Base-by-base conservation (phyloP, 2,329 filamentous ascomycete genomes). In the Colletotrichum cordylinicola region DNA sequence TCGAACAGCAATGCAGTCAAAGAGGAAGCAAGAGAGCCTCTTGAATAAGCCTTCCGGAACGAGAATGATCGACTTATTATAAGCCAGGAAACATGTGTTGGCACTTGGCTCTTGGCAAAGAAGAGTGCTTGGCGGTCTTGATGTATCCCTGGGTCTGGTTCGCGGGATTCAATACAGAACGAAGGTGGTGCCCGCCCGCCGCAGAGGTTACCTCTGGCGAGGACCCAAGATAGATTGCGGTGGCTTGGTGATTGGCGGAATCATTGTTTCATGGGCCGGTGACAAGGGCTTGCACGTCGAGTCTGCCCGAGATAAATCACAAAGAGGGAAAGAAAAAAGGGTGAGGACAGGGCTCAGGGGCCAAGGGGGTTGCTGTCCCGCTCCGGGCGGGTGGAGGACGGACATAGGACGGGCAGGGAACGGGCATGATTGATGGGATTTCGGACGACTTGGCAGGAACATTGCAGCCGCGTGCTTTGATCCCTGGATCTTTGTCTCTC, bases 231-330 rank as follows among this genome's bases (percentile, higher is more conserved):
- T 70, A 60, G 21, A 70, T 70, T 76, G 35, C 65, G 8, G 43
- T 52, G 37, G 33, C 58, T 24, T 60, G 60, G 29, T 76, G 74
- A 76, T 76, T 76, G 74, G 74, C 58, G 74, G 70, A 76, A 76
- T 74, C 43, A 65, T 70, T 70, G 29, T 66, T 70, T 70, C 74
- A 69, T 52, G 56, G 58, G 35, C 66, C 58, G 60, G 35, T 31
- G 70, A 74, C 65, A 60, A 52, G 65, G 65, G 66, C 64, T 66
- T 66, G 21, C 65, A 58, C 48, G 65, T 60, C 48, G 16, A 56
- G 48, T 37, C 62, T 72, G 73, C 64, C 61, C 69, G 39, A 72
- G 56, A 72, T 67, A 68, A 70, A 72, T 62, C 56, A 58, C 62
- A 33, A 64, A 67, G 62, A 48, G 69, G 55, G 62, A 33, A 52